Base-by-base conservation (phyloP, 1,284 basidiomycete species). In the Puccinia polysora region DNA sequence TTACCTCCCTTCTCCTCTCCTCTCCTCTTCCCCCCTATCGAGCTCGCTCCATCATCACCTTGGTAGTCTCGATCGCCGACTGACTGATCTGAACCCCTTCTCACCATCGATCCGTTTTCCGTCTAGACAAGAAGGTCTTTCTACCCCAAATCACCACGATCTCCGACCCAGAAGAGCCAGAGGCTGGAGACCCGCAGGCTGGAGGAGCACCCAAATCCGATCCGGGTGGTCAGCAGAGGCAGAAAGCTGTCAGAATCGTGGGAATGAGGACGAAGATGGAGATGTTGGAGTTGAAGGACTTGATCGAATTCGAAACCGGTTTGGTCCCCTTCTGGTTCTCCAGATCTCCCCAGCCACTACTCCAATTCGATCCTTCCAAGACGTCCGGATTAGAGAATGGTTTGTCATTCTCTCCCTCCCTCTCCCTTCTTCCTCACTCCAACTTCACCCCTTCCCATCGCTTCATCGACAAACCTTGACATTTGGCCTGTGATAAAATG, bases 201-300 rank as follows among this genome's bases (percentile, higher is more conserved):
- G n/a, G n/a, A n/a, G n/a, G n/a, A n/a, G n/a, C n/a, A n/a, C n/a
- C n/a, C n/a, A n/a, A n/a, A n/a, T n/a, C n/a, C n/a, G n/a, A n/a
- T n/a, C n/a, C n/a, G n/a, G 49, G 20, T 34, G 53, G 38, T 36
- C 53, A 34, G 53, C 34, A 56, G 18, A 56, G 38, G 53, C 34
- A 14, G 4, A 34, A 18, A 30, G 7, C 53, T 2, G 18, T 34
- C 38, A 30, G 53, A 6, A 56, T 56, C n/a, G n/a, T 45, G 40
- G n/a, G n/a, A 62, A 62, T 38, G 36, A 14, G n/a, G 38, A 62
- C 25, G 47, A 43, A 34, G 4, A 56, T 56, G 65, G 43, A 43
- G 34, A 69, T 69, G 65, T 47, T 69, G 5, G 28, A 58, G 32
- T 28, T 69, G 8, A 15, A 69, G 56, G 50, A 34, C 7, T 28